A percentile compares a stretch with the other conserved stretches of the same genome.
Conservation (phyloP, 2,329 filamentous ascomycete species). For the Calonectria pteridis region DNA sequence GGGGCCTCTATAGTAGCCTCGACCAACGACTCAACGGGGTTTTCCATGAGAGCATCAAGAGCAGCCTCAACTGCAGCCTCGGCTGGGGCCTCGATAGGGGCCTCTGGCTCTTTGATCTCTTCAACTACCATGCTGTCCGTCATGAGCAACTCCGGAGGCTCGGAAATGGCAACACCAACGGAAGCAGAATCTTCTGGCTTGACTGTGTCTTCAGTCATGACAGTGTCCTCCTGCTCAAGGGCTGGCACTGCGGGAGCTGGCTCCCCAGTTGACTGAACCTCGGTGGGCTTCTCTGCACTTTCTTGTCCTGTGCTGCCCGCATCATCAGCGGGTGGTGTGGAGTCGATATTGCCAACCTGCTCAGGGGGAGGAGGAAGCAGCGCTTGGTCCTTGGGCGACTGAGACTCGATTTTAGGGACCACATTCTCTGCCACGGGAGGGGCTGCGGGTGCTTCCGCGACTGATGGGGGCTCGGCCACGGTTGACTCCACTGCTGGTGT, state of each 20-base stretch:
- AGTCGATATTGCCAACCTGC: conserved; percentile 56
- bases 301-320: conserved; percentile 40
- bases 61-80: conserved; percentile 14
- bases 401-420: conserved; percentile 33
- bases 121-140: conserved; percentile 37
- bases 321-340: conserved; percentile 48
- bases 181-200: conserved; percentile 56
- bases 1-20: background rate
- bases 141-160: conserved; percentile 46
- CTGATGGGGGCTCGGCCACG: background rate
- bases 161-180: conserved; percentile 44
- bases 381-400: conserved; percentile 35
- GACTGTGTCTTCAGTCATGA: conserved; percentile 53
- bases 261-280: conserved; percentile 35
- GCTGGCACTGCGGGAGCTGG: conserved; percentile 35
- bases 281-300: conserved; percentile 42
- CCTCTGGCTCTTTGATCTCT: conserved; percentile 12
- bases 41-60: conserved; percentile 23
- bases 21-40: background rate
- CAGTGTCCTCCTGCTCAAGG: conserved; percentile 47
- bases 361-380: conserved; percentile 54
- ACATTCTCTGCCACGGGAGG: conserved; percentile 41
- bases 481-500: conserved; percentile 33
- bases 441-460: conserved; percentile 13
- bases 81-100: background rate